Conservation (phyloP, 2,329 filamentous ascomycete species). For the Saccharata proteae region DNA sequence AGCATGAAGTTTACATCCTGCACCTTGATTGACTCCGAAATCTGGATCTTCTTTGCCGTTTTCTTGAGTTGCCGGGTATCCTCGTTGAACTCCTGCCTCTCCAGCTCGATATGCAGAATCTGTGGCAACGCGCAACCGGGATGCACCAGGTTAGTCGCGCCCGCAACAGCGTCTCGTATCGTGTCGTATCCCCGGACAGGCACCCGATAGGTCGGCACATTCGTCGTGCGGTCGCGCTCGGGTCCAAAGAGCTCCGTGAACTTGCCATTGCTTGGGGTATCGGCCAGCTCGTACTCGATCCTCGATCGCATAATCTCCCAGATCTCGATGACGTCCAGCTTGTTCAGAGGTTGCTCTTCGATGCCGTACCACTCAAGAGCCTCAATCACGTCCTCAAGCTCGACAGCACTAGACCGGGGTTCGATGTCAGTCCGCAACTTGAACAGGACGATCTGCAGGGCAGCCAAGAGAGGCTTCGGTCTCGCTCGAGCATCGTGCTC, state of each 20-base stretch:
- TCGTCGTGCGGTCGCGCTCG: conserved; percentile 17
- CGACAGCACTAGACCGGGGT: conserved; percentile 21
- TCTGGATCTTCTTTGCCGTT: conserved; percentile 41
- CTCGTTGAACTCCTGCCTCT: conserved; percentile 44
- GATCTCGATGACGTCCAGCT: conserved; percentile 41
- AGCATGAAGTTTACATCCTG: conserved; percentile 39
- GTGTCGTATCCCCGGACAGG: conserved; percentile 23
- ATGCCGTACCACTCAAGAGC: conserved; percentile 30
- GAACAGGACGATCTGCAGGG: conserved; percentile 41
- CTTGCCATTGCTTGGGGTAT: conserved; percentile 28
- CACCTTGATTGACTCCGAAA: conserved; percentile 44
- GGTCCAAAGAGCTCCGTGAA: conserved; percentile 37
- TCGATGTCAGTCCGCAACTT: conserved; percentile 33
- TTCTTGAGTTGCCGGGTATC: conserved; percentile 45
- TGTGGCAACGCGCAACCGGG: conserved; percentile 28
- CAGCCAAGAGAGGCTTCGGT: conserved; percentile 39
- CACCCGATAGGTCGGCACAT: conserved; percentile 18
- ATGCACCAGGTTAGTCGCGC: conserved; percentile 16
- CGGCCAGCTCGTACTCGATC: conserved; percentile 39
- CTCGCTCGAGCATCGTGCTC: conserved; percentile 31
- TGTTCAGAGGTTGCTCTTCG: conserved; percentile 22
- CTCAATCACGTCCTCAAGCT: conserved; percentile 22
- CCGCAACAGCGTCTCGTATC: conserved; percentile 31
- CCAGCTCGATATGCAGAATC: conserved; percentile 43
- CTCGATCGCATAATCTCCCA: conserved; percentile 42